A percentile compares a stretch with the other conserved stretches of the same genome.
Conservation (phyloP, 148 eudicot genomes). For the Selenicereus undatus region DNA sequence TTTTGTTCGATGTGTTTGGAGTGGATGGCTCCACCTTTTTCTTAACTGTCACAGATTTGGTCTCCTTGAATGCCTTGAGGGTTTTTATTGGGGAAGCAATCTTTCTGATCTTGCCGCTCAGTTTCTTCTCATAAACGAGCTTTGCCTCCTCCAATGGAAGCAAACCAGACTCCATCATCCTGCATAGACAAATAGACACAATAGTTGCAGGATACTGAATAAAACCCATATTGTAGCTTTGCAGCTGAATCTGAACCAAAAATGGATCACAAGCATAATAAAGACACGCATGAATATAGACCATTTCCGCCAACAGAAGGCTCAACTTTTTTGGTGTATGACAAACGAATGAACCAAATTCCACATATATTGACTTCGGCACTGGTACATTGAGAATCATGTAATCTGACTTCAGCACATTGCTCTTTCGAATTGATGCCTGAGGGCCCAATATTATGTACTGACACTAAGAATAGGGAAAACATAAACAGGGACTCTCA, state of each 20-base stretch:
- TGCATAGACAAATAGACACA: conserved; percentile 19
- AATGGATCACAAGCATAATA: not conserved
- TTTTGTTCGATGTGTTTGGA: conserved; percentile 31
- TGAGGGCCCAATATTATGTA: too few species aligned
- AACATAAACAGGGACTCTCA: not conserved
- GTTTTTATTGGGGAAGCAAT: conserved; percentile 52
- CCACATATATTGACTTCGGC: not conserved
- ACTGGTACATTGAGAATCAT: not conserved
- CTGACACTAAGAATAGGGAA: too few species aligned
- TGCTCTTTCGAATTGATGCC: not conserved
- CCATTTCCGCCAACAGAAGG: not conserved
- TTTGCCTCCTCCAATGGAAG: conserved; percentile 54
- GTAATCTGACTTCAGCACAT: not conserved
- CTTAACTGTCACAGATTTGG: conserved; percentile 37
- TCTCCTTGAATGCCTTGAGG: conserved; percentile 17
- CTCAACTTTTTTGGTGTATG: not conserved
- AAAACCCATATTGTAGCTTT: not conserved
- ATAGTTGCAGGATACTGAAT: not conserved
- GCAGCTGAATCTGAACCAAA: not conserved
- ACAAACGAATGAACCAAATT: not conserved
- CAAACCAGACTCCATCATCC: conserved; percentile 93
- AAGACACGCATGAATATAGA: not conserved
- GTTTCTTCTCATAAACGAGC: conserved; percentile 53
- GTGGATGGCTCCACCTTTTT: conserved; percentile 40
- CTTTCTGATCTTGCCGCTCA: conserved; percentile 44